phyloP scores from a whole-genome alignment of 768 basidiomycete species.

The Termitomyces sp. region DNA sequence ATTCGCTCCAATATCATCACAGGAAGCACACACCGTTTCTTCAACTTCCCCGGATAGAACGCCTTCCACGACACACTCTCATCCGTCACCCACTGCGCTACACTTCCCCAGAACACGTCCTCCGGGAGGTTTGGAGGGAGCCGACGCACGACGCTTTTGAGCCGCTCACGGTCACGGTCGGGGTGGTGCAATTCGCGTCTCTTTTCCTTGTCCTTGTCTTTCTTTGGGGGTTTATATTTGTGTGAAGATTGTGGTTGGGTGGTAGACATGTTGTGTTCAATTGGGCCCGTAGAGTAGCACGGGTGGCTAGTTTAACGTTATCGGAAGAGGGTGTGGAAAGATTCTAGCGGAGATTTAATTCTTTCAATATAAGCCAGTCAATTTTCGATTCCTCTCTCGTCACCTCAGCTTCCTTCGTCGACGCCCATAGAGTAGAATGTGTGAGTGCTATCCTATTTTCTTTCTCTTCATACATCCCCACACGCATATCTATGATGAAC shows the following conservation, averaged over 20 bases:
- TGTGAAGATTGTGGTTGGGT: constrained; percentile 14
- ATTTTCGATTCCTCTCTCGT: neutral
- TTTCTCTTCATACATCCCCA: neutral
- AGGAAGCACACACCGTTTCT: constrained; percentile 50
- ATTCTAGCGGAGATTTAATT: constrained; percentile 5
- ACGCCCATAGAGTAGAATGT: neutral
- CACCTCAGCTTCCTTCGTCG: neutral
- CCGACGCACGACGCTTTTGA: constrained; percentile 86
- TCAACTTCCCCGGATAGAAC: constrained; percentile 65
- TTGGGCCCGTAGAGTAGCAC: neutral
- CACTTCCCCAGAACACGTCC: constrained; percentile 91
- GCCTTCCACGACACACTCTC: constrained; percentile 66
- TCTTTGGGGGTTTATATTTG: constrained; percentile 28
- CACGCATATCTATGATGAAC: constrained; percentile 38
- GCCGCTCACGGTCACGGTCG: constrained; percentile 53
- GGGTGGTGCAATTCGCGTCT: constrained; percentile 30
- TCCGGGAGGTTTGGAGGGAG: constrained; percentile 92
- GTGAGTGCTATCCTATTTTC: neutral
- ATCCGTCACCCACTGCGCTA: constrained; percentile 77
- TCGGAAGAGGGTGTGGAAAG: neutral
- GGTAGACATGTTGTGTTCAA: constrained; percentile 14
- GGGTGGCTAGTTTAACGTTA: too few species aligned
- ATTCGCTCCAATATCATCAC: constrained; percentile 1
- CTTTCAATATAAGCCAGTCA: neutral
- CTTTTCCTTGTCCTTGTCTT: constrained; percentile 27